A percentile compares a stretch with the other conserved stretches of the same genome.
phyloP scores from a whole-genome alignment of 192 early-diverging fungal species.

The Coemansia furcata region DNA sequence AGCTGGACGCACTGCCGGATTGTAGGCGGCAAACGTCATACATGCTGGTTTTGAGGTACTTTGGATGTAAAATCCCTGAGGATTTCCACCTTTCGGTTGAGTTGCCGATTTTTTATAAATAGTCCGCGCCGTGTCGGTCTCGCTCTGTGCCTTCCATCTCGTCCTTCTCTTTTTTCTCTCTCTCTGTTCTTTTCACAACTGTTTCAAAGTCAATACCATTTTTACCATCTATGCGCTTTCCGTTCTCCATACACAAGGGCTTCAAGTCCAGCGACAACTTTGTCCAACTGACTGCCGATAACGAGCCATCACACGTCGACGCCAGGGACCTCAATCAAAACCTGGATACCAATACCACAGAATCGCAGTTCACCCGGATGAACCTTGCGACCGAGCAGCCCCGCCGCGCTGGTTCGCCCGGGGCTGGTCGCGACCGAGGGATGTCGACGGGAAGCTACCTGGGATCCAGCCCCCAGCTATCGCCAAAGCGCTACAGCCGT shows the following conservation, averaged over 20 bases:
- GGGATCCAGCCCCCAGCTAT: slow-evolving; percentile 4
- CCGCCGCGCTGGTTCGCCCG: slow-evolving; percentile 1
- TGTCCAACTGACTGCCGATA: slow-evolving; percentile 27
- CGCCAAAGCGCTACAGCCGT: slow-evolving; percentile 8
- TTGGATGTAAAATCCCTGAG: not conserved
- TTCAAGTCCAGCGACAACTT: slow-evolving; percentile 44
- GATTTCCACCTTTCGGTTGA: not conserved
- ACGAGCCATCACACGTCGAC: not conserved
- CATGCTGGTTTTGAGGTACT: not conserved
- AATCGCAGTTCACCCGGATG: not conserved
- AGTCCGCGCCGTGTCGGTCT: not conserved
- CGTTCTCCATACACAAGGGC: slow-evolving; percentile 27
- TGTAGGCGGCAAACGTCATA: not conserved
- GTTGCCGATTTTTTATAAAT: too few species aligned
- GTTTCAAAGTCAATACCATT: not conserved
- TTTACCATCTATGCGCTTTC: slow-evolving; percentile 30
- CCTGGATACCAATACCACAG: not conserved
- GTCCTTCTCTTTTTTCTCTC: not conserved
- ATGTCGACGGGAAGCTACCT: slow-evolving; percentile 19
- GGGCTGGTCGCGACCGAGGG: slow-evolving; percentile 5
- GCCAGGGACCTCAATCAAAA: not conserved
- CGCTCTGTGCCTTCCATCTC: not conserved
- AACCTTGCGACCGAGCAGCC: not conserved
- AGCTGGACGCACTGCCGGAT: not conserved
- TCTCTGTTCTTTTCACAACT: not conserved